Evolutionary conservation across 306 rosid genomes (phyloP).

Genomic region (Pterocarpus santalinus): DNA sequence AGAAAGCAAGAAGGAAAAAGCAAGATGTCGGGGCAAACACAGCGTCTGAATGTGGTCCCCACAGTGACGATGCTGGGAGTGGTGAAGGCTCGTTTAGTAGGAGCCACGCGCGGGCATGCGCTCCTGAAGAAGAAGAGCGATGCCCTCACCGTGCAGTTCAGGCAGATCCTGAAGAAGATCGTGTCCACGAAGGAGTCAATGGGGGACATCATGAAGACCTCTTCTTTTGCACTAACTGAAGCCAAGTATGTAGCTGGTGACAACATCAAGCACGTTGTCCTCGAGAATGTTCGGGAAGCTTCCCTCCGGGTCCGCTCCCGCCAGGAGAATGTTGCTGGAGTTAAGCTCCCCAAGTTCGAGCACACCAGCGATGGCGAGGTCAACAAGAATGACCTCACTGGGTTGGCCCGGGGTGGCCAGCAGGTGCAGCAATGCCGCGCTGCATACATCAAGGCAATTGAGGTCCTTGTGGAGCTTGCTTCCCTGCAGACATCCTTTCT

Average conservation of each 20-base stretch:
- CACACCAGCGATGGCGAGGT: constrained; percentile 72
- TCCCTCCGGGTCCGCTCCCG: constrained; percentile 86
- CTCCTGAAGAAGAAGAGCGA: constrained; percentile 98
- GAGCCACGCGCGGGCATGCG: constrained; percentile 96
- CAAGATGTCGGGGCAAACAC: constrained; percentile 84
- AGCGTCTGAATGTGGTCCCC: constrained; percentile 94
- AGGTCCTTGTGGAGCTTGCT: constrained; percentile 96
- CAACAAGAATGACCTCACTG: constrained; percentile 82
- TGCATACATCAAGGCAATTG: constrained; percentile 87
- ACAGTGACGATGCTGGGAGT: constrained; percentile 90
- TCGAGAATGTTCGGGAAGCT: constrained; percentile 85
- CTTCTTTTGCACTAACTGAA: constrained; percentile 87
- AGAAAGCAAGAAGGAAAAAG: neutral
- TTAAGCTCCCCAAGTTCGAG: constrained; percentile 90
- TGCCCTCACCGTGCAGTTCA: constrained; percentile 90
- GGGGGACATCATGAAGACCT: constrained; percentile 92
- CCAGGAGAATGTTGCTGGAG: constrained; percentile 91
- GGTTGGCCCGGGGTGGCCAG: constrained; percentile 94
- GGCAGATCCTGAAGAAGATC: constrained; percentile 84
- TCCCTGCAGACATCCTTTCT: constrained; percentile 96
- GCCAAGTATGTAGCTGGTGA: constrained; percentile 97
- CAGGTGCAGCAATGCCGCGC: constrained; percentile 87
- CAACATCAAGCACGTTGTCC: constrained; percentile 86
- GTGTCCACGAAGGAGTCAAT: constrained; percentile 91
- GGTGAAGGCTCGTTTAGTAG: constrained; percentile 85